phyloP scores from a whole-genome alignment of 176 grass and related monocot species.

The Phoenix roebelenii region DNA sequence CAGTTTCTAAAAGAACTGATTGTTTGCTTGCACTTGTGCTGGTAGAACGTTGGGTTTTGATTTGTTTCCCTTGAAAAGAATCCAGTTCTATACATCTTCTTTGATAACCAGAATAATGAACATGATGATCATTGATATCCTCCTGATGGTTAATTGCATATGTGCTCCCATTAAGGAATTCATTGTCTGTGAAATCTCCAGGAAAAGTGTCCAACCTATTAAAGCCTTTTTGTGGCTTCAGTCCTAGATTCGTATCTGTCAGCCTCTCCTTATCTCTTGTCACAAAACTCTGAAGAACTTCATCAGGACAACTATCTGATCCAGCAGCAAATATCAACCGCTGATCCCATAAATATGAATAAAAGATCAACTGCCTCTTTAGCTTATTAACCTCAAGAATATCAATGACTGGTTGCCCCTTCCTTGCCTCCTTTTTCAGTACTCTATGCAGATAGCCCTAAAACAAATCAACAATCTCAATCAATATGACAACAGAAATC shows the following conservation, averaged over 20 bases:
- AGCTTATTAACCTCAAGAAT: slow-evolving; percentile 94
- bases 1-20: slow-evolving; percentile 37
- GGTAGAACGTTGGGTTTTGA: slow-evolving; percentile 37
- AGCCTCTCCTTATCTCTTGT: slow-evolving; percentile 37
- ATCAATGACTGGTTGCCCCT: slow-evolving; percentile 47
- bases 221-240: slow-evolving; percentile 38
- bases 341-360: slow-evolving; percentile 86
- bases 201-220: slow-evolving; percentile 17
- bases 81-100: slow-evolving; percentile 30
- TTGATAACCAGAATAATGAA: slow-evolving; percentile 18
- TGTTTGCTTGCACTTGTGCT: slow-evolving; percentile 51
- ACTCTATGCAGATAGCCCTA: slow-evolving; percentile 64
- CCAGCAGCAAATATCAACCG: slow-evolving; percentile 43
- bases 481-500: slow-evolving; percentile 2
- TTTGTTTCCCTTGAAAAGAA: slow-evolving; percentile 31
- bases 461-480: slow-evolving; percentile 16
- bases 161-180: slow-evolving; percentile 26
- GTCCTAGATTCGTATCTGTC: slow-evolving; percentile 26
- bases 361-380: slow-evolving; percentile 76
- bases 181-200: slow-evolving; percentile 29
- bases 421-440: slow-evolving; percentile 58
- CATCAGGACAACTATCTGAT: slow-evolving; percentile 26
- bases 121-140: slow-evolving; percentile 21
- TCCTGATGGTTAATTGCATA: slow-evolving; percentile 14
- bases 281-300: slow-evolving; percentile 17